A percentile compares a stretch with the other conserved stretches of the same genome.
Conservation (phyloP, 306 rosid genomes). For the Inga oerstediana region DNA sequence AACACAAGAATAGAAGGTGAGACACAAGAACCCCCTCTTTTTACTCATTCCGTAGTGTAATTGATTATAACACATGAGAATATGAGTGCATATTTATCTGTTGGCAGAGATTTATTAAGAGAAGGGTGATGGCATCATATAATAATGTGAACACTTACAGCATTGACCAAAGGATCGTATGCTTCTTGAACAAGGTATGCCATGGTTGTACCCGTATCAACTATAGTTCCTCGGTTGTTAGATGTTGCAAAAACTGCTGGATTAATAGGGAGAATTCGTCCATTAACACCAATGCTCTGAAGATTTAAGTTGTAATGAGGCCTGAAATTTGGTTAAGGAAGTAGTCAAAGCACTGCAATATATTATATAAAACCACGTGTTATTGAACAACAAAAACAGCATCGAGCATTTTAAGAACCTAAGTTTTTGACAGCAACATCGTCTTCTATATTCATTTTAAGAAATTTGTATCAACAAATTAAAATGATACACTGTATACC, state of each 20-base stretch:
- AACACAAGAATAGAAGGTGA: neutral
- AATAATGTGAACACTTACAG: constrained; percentile 50
- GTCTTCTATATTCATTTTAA: constrained; percentile 14
- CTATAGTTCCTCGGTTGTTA: constrained; percentile 83
- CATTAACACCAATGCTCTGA: constrained; percentile 84
- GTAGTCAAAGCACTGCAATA: constrained; percentile 26
- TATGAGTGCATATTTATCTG: neutral
- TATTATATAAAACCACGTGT: constrained; percentile 22
- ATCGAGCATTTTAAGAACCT: constrained; percentile 12
- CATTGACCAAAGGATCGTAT: constrained; percentile 78
- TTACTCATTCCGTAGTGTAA: neutral
- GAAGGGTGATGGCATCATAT: constrained; percentile 17
- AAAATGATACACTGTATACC: neutral
- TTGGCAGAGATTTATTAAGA: constrained; percentile 6
- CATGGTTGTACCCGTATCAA: constrained; percentile 93
- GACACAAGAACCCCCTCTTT: constrained; percentile 4
- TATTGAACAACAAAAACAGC: constrained; percentile 23
- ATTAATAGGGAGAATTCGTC: constrained; percentile 74
- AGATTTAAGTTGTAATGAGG: constrained; percentile 92
- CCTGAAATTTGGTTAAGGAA: constrained; percentile 59
- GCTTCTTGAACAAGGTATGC: constrained; percentile 91
- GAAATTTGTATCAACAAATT: constrained; percentile 18
- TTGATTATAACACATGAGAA: neutral
- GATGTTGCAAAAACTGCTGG: constrained; percentile 75
- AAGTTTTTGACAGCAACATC: constrained; percentile 14